Conservation (phyloP, 2,329 filamentous ascomycete genomes). For the Fusarium mangiferae region DNA sequence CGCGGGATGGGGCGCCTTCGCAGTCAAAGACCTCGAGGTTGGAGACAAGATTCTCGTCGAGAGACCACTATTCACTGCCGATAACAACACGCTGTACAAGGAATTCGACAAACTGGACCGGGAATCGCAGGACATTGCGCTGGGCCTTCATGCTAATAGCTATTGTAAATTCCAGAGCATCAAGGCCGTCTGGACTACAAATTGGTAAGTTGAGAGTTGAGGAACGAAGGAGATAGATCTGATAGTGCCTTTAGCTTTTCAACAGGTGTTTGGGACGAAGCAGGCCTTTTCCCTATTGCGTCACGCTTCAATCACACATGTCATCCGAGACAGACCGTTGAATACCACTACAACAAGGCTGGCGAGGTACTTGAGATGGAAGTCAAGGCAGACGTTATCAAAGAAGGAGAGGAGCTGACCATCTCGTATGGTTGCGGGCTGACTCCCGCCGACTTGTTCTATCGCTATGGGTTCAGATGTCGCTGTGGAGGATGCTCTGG, state of each 20-base stretch:
- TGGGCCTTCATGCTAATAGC: slow-evolving; percentile 52
- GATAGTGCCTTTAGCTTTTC: slow-evolving; percentile 41
- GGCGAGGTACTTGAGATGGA: slow-evolving; percentile 54
- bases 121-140: slow-evolving; percentile 46
- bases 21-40: slow-evolving; percentile 49
- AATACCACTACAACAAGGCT: slow-evolving; percentile 54
- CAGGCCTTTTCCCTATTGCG: slow-evolving; percentile 60
- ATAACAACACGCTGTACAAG: slow-evolving; percentile 43
- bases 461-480: slow-evolving; percentile 64
- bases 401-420: slow-evolving; percentile 60
- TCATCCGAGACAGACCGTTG: slow-evolving; percentile 53
- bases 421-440: slow-evolving; percentile 58
- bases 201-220: slow-evolving; percentile 53
- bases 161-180: slow-evolving; percentile 45
- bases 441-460: slow-evolving; percentile 51
- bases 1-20: slow-evolving; percentile 61
- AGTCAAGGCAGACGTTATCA: slow-evolving; percentile 49
- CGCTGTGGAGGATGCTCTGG: slow-evolving; percentile 58
- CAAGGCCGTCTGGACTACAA: slow-evolving; percentile 56
- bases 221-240: neutral
- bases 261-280: slow-evolving; percentile 39
- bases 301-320: slow-evolving; percentile 71
- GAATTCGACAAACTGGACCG: slow-evolving; percentile 51
- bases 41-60: slow-evolving; percentile 59
- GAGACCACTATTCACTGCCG: slow-evolving; percentile 53